Evolutionary conservation across 2,329 filamentous ascomycete genomes (phyloP), one percentile per base, ranked within the genome.

Genomic region (Penicillium freii): DNA sequence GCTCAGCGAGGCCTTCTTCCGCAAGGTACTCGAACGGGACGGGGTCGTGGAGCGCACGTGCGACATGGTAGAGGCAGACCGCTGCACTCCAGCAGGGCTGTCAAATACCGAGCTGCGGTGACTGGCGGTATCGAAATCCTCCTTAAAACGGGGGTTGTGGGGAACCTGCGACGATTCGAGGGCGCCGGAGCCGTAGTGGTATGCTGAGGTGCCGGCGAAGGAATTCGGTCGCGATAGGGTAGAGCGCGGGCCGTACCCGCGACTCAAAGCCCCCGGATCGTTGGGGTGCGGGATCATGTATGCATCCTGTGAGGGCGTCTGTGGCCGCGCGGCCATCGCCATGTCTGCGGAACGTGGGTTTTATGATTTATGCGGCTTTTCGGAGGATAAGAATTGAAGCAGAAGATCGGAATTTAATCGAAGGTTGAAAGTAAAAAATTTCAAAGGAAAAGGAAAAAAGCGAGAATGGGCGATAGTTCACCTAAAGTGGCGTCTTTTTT

Each of bases 1-100:
- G 64, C 87, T 87, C 57, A 97, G 72, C 10, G 92, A 96, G 25
- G 80, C 80, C 76, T 91, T 94, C 81, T 97, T 97, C 80, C 91
- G 94, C 66, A 97, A 81, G 0, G 92, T 97, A 58, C 91, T 90
- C 60, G 81, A 81, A 56, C 86, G 69, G 19, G 77, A 75, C 17
- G 77, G 77, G 5, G 73, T 68, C 23, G 70, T 61, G 34, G 77
- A 77, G 27, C 75, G 71, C 31, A 72, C 69, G 23, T 73, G 69
- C 33, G 78, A 80, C 63, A 76, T 70, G 50, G 76, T 73, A 33
- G 78, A 80, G 51, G 69, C 69, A 21, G 73, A 73, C 15, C 75
- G 73, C 45, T 74, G 75, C 42, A 77, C 57, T 23, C 66, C 69
- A 33, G 63, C 56, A 17, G 67, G 64, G 25, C 67, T 63, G 43